Evolutionary conservation across 192 early-diverging fungal species (phyloP), one percentile per base, ranked within the genome.

Genomic region (Backusella liffmaniae): DNA sequence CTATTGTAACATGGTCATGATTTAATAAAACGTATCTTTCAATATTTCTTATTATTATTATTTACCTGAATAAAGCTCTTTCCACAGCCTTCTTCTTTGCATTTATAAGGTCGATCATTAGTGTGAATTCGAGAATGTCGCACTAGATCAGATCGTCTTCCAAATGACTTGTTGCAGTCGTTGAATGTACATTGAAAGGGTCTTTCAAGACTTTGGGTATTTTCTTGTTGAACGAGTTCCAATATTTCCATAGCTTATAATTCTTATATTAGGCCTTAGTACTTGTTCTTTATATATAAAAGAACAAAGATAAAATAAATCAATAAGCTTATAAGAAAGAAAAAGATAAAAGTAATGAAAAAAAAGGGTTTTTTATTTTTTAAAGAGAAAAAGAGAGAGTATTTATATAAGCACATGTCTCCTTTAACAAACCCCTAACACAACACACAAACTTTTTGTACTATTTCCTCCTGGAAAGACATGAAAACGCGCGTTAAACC

Each of bases 81-180:
- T 79, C 82, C 86, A 80, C 93, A 94, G 41, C 78, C 85, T 34
- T 80, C 76, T 67, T 88, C 84, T 35, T 68, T 69, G 78, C 92
- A 94, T 35, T 80, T 77, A 77, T 88, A 94, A 5, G 92, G 91
- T 82, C 88, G 85, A 70, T 93, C 92, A 73, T 91, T 90, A n/a
- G 90, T 91, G 80, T 94, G 93, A 79, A 94, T 92, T 56, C 93
- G 85, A 32, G 82, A 84, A 85, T 94, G 93, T 35, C 93, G 88
- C 37, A 89, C 89, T 21, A 93, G 84, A 76, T 94, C 93, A n/a
- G 88, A 89, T 66, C 84, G 79, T 49, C 88, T 84, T 67, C 78
- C 79, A 78, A 95, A 95, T 30, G 87, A 84, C 80, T 95, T 95
- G 73, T 79, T 78, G 78, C 94, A 95, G 23, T 83, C 83, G 30